These are phyloP conservation scores for Tardiomyces digboiensis DNA, from an alignment of 1,139 yeast species.

Conservation along the genomic window DNA sequence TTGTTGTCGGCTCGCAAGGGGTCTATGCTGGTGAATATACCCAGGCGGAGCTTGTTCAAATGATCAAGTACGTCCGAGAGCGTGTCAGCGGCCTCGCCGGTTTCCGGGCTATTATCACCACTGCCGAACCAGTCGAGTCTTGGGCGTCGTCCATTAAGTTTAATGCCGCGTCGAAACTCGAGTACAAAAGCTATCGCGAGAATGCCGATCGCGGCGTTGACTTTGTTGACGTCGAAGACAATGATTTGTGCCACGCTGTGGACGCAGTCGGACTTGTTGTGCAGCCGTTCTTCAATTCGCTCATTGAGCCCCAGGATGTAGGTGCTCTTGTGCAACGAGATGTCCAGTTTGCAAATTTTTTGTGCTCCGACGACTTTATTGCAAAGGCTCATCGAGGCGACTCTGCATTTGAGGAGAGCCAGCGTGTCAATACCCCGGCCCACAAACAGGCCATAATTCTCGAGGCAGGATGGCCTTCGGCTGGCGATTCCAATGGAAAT, in stretches of 20 bases:
- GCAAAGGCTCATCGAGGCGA: conserved; percentile 1
- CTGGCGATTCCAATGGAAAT: conserved; percentile 54
- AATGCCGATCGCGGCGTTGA: conserved; percentile 59
- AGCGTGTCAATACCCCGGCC: background rate
- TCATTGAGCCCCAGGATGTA: conserved; percentile 11
- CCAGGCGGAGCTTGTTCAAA: conserved; percentile 44
- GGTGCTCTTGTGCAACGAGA: conserved; percentile 15
- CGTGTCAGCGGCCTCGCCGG: conserved; percentile 54
- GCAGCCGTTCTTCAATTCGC: conserved; percentile 20
- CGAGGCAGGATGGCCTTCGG: conserved; percentile 90
- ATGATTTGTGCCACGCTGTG: conserved; percentile 44
- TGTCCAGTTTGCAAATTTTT: conserved; percentile 17
- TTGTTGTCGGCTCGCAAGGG: conserved; percentile 68
- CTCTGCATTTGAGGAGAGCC: background rate
- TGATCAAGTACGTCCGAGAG: conserved; percentile 47
- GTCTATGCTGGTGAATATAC: conserved; percentile 63
- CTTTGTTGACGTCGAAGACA: conserved; percentile 63
- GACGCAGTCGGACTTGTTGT: conserved; percentile 30
- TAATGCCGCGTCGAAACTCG: conserved; percentile 83
- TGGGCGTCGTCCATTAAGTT: conserved; percentile 46
- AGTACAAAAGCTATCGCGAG: conserved; percentile 71
- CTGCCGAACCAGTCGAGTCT: conserved; percentile 64
- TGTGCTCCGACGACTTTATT: conserved; percentile 20
- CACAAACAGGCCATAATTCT: conserved; percentile 56
- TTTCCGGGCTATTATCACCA: conserved; percentile 70